Evolutionary conservation across 805 yeast species (phyloP).

Genomic region (Monosporozyma solicola): DNA sequence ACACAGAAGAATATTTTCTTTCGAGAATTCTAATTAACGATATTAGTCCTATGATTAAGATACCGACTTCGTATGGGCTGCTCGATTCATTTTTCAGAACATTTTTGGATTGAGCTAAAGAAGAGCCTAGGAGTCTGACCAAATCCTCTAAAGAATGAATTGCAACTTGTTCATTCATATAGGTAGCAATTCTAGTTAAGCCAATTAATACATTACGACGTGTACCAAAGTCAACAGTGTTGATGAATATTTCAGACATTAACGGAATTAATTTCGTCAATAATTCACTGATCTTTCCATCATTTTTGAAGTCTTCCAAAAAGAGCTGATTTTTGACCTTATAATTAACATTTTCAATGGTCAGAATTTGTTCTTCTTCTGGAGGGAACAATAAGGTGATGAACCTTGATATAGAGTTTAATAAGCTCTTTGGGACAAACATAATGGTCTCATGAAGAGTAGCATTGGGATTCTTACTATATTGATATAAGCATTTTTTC

Average conservation of each 20-base stretch:
- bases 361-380: constrained; percentile 20
- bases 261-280: constrained; percentile 41
- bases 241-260: constrained; percentile 55
- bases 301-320: constrained; percentile 14
- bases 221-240: constrained; percentile 59
- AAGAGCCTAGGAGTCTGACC: constrained; percentile 47
- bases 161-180: constrained; percentile 30
- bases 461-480: constrained; percentile 31
- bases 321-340: constrained; percentile 7
- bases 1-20: constrained; percentile 35
- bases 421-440: constrained; percentile 61
- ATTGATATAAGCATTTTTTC: constrained; percentile 41
- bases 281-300: constrained; percentile 29
- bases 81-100: constrained; percentile 15
- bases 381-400: constrained; percentile 52
- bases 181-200: constrained; percentile 42
- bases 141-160: constrained; percentile 31
- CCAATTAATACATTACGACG: constrained; percentile 49
- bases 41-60: constrained; percentile 44
- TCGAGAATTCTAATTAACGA: constrained; percentile 39
- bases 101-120: constrained; percentile 46
- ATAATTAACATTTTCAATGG: constrained; percentile 13
- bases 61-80: constrained; percentile 28
- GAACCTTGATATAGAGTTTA: constrained; percentile 46
- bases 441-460: constrained; percentile 61